Base-by-base conservation (phyloP, 352 stramenopile genomes). In the Phytophthora cajani region DNA sequence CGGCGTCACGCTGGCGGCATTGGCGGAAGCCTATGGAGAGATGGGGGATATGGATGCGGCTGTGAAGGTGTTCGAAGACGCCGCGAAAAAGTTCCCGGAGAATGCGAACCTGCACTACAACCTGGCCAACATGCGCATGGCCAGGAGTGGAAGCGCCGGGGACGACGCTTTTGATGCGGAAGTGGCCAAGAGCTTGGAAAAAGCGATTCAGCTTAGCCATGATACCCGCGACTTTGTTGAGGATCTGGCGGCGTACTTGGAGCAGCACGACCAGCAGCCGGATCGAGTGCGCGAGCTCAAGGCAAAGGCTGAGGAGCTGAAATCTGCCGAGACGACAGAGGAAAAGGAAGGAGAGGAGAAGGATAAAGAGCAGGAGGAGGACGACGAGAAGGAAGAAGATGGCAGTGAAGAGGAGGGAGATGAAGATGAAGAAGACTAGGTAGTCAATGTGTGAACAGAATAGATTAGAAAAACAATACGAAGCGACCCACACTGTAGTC, bases 101-200 rank as follows among this genome's bases (percentile, higher is more conserved):
- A 81, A 77, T 49, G 83, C 73, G 3, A 89, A 93, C 53, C 65
- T 91, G 65, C 80, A 90, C 33, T 93, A 81, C 67, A 93, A 93
- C 64, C 36, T 93, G 32, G 85, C 85, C 42, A 84, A 78, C 54
- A 91, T 93, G 85, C 73, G 78, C n/a, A 76, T 85, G 66, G 84
- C 82, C 10, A 75, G 72, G 30, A 79, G 68, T 49, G 71, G 72
- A 16, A 75, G 62, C 50, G 51, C 27, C 6, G 69, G 61, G 3
- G 27, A 67, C 2, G 33, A 64, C 0, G 62, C 55, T 1, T 77
- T 85, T 62, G 63, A 76, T 52, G 32, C n/a, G 12, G 27, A 78
- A 17, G 77, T 74, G 32, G 62, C 52, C n/a, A 25, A 52, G n/a
- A 64, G 67, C 16, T 77, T 90, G 46, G 79, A 88, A 58, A 61